Percentiles rank a stretch among this genome's conserved stretches.
Evolutionary conservation across 495 filamentous ascomycete species (phyloP).

Genomic region (Beverwykella pulmonaria): DNA sequence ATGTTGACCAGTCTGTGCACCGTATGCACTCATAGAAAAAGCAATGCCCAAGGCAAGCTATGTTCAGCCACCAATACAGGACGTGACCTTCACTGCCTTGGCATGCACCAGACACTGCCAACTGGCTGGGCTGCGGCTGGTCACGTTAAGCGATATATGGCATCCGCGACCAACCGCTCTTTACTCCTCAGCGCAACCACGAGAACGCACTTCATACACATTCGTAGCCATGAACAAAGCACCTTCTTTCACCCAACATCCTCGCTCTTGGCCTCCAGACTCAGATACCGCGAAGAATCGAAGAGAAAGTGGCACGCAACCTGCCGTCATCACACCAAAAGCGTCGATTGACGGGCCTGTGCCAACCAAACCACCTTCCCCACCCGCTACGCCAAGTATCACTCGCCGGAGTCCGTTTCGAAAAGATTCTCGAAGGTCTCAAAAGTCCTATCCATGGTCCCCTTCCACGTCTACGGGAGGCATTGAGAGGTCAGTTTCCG

Average conservation of each 20-base stretch:
- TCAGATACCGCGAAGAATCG: not conserved
- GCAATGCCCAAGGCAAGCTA: not conserved
- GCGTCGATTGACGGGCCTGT: not conserved
- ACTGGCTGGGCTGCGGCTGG: not conserved
- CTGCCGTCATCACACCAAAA: not conserved
- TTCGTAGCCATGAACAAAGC: not conserved
- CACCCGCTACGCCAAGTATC: not conserved
- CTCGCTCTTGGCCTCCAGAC: not conserved
- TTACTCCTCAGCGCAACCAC: not conserved
- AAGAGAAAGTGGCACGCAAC: not conserved
- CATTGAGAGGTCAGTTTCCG: no score
- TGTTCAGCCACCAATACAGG: not conserved
- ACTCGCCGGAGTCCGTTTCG: not conserved
- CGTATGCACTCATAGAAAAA: not conserved
- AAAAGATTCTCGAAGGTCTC: not conserved
- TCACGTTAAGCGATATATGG: not conserved
- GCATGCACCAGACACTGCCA: not conserved
- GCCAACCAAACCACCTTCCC: not conserved
- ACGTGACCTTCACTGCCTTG: not conserved
- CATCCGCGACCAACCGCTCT: not conserved
- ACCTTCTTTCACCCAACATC: not conserved
- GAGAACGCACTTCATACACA: not conserved
- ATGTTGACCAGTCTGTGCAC: not conserved
- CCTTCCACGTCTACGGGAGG: not conserved
- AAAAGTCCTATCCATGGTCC: not conserved